Evolutionary conservation across 2,329 filamentous ascomycete species (phyloP), one percentile per base, ranked within the genome.

Genomic region (Aspergillus sp.): DNA sequence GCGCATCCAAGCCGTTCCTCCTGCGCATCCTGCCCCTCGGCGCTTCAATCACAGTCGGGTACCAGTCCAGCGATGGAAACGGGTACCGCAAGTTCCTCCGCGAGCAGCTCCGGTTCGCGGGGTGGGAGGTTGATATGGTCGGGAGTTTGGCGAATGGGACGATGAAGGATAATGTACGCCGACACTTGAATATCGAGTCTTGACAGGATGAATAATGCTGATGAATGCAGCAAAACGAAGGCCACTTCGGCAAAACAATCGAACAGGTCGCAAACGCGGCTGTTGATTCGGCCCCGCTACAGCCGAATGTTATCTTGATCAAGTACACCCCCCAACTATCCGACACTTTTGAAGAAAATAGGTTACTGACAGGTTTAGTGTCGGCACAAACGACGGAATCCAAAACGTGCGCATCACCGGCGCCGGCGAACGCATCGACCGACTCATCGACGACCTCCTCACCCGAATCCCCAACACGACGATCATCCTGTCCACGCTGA

Each of bases 41-140:
- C 1, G 73, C 75, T 15, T 76, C 72, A 2, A 75, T 77, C 44
- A 77, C 73, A 0, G 61, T 56, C 15, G 77, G 77, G 3, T 75
- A 68, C 37, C 52, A 40, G 9, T 69, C 68, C 1, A 55, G 53
- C 8, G 66, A 66, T 43, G 70, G 70, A 2, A 79, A 79, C 59
- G 75, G 76, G 6, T 80, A 78, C 56, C 73, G 77, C 8, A 60
- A 73, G 46, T 45, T 52, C 27, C 70, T 81, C 11, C 70, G 70
- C 14, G 66, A 75, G 39, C 56, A 69, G 52, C 68, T 80, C 8
- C 62, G 64, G 8, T 64, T 59, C 48, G 52, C 56, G 1, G 67
- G 67, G 4, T 70, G 67, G 66, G 54, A 65, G 27, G 68, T 70
- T 6, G 61, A 70, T 24, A 70, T 70, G 68, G 55, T 69, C 31